Evolutionary conservation across 163 green algal genomes (phyloP), one percentile per base, ranked within the genome.

Genomic region (Coccomyxa subellipsoidea): DNA sequence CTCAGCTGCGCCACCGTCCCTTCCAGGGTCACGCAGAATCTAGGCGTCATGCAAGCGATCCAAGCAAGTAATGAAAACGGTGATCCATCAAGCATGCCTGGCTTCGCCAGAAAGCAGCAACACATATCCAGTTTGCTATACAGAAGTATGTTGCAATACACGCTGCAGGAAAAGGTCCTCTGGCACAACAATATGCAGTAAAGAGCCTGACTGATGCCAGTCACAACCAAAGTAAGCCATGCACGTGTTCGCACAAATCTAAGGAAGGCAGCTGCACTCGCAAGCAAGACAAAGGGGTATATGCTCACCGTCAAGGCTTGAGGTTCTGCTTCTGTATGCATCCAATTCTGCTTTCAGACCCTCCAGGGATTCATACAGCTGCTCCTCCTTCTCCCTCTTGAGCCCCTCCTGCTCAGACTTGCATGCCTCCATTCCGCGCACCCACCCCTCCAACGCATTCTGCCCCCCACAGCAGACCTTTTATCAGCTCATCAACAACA

Each of bases 401-500:
- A 36, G 66, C 1, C 66, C 66, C 66, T 73, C 66, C 66, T 73
- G 66, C 66, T 73, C 66, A 7, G 66, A 73, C 66, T 73, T 73
- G 66, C 66, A 73, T 2, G 66, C 66, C 7, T 73, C 66, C 66
- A 73, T 73, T 4, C 66, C 66, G 29, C 66, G 66, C 1, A 73
- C 66, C 66, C 66, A 73, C 29, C 66, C 66, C 66, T 73, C 66
- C 66, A 73, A 34, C 4, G 66, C 66, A 73, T 73, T 73, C 66
- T 73, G 66, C 27, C 47, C 5, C 47, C 47, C 47, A 12, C 47
- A 54, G n/a, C n/a, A n/a, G n/a, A n/a, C n/a, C n/a, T n/a, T n/a
- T n/a, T n/a, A n/a, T n/a, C n/a, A n/a, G n/a, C n/a, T n/a, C n/a
- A n/a, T n/a, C n/a, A n/a, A n/a, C n/a, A n/a, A n/a, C n/a, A n/a